Conservation (phyloP, 139 green algal genomes). For the Tetradesmus obliquus region DNA sequence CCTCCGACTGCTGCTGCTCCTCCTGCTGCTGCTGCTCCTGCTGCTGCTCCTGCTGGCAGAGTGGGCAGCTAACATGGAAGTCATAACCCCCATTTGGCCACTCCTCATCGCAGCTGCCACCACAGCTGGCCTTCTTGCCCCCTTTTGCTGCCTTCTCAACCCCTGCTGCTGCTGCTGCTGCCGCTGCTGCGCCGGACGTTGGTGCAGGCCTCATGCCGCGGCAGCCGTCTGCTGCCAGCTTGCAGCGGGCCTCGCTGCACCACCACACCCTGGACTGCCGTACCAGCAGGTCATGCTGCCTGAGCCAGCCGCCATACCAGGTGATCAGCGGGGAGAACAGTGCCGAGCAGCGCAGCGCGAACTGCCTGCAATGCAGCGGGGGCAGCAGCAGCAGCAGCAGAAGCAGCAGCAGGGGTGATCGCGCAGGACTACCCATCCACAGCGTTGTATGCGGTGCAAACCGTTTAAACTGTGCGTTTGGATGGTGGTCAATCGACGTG, state of each 20-base stretch:
- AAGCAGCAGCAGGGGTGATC: neutral
- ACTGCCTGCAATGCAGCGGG: neutral
- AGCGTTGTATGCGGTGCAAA: too few species aligned
- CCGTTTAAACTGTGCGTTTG: too few species aligned
- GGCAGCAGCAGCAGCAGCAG: neutral
- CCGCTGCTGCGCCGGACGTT: neutral
- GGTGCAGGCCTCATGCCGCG: neutral
- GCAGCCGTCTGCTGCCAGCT: neutral
- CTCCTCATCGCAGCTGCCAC: neutral
- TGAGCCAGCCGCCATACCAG: neutral
- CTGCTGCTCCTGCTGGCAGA: neutral
- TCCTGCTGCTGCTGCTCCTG: constrained; percentile 4
- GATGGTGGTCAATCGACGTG: too few species aligned
- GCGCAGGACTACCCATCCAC: too few species aligned
- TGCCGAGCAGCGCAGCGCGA: neutral
- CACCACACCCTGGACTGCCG: neutral
- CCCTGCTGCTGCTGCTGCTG: neutral
- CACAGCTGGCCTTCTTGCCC: neutral
- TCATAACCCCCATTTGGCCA: neutral
- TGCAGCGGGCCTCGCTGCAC: neutral
- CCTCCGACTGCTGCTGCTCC: constrained; percentile 11
- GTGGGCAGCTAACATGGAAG: neutral
- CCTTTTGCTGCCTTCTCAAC: neutral
- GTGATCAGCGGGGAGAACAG: neutral
- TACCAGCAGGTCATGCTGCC: neutral